Base-by-base conservation (phyloP, 2,329 filamentous ascomycete species). In the Arthrobotrys musiformis region DNA sequence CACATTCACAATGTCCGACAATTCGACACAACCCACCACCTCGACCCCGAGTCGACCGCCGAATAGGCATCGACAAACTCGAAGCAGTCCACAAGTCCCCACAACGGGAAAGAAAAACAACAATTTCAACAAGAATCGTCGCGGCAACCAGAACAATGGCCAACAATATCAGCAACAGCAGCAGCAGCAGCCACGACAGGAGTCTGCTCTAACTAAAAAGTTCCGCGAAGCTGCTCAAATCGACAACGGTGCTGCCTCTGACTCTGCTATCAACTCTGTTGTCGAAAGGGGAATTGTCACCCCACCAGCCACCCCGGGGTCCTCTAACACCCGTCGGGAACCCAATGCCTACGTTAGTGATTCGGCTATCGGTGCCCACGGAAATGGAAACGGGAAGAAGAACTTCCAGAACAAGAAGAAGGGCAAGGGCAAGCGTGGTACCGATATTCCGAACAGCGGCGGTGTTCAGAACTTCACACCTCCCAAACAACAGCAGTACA, bases 331-430 rank as follows among this genome's bases (percentile, higher is more conserved):
- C 30, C 73, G 66, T 24, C 60, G 58, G 17, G 66, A 77, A 19
- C 73, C 73, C 22, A 70, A 48, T 44, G 66, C 73, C 50, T 77
- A 77, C 13, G 73, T 70, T 70, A 77, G 73, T 46, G 73, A 77
- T 66, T 77, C 73, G 30, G 73, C 73, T 33, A 60, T 77, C 33
- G 66, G 50, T 28, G 15, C 54, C 15, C 60, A 70, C 7, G 46
- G 24, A 2, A 66, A 77, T 11, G 73, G 22, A 7, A 50, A 50
- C 17, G 60, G 70, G 50, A 70, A 70, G 35, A 70, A 77, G 60
- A 77, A 70, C 40, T 33, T 61, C 69, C 48, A 33, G 11, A 73
- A 73, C 35, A 76, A 70, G 46, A 58, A 40, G 30, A 68, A 63
- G 30, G 40, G 62, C 33, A 67, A 56, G n/a, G 63, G 70, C 9